phyloP scores from a whole-genome alignment of 352 stramenopile genomes.

The Blastocystis sp. region DNA sequence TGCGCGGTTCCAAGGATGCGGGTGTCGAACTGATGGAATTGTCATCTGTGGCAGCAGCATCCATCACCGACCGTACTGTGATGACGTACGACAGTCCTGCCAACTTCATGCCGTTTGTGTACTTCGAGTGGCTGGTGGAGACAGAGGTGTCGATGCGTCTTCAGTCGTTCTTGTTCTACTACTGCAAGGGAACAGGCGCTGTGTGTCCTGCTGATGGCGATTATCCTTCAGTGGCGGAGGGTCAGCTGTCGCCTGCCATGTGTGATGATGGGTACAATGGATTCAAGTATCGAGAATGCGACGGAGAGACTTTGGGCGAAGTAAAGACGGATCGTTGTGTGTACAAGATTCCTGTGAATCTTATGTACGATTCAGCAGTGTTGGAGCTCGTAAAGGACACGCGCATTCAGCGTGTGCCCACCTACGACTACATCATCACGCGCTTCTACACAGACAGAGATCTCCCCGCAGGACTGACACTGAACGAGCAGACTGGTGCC shows the following conservation, averaged over 20 bases:
- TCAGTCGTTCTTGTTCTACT: not conserved
- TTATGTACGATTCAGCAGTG: not conserved
- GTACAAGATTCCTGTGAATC: not conserved
- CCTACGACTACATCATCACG: not conserved
- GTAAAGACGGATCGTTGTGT: not conserved
- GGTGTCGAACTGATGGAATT: not conserved
- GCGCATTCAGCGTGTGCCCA: not conserved
- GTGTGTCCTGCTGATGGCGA: conserved; percentile 3
- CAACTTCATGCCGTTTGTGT: not conserved
- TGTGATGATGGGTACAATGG: not conserved
- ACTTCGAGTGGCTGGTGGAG: not conserved
- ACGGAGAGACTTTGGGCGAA: not conserved
- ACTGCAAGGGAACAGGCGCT: conserved; percentile 17
- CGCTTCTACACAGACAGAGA: not conserved
- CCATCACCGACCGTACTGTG: not conserved
- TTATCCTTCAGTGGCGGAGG: not conserved
- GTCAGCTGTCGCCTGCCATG: conserved; percentile 9
- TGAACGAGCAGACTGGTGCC: not conserved
- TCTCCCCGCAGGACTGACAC: not conserved
- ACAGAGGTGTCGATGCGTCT: not conserved
- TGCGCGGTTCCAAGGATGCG: not conserved
- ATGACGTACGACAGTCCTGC: not conserved
- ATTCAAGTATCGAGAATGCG: conserved; percentile 10
- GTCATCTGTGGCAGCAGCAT: not conserved
- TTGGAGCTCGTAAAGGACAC: not conserved